phyloP scores from a whole-genome alignment of 148 eudicot genomes.

The Vaccinium corymbosum region DNA sequence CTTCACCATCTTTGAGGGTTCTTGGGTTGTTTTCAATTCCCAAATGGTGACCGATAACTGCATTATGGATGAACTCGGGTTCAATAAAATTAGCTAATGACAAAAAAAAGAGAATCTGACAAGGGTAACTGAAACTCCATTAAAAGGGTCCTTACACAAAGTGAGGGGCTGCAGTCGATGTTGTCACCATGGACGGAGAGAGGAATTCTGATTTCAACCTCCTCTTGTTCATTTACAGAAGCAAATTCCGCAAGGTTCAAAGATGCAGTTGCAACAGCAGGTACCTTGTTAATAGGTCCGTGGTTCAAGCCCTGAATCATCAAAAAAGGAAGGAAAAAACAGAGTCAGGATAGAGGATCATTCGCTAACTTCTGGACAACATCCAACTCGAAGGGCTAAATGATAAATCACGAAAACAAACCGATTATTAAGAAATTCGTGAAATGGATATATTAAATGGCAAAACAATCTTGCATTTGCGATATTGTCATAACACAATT shows the following conservation, averaged over 20 bases:
- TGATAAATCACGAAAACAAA: no score
- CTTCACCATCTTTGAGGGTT: conserved; percentile 31
- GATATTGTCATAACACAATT: background rate
- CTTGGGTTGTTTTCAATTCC: conserved; percentile 37
- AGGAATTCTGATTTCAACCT: conserved; percentile 43
- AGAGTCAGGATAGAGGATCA: background rate
- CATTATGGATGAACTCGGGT: conserved; percentile 9
- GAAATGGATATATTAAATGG: no score
- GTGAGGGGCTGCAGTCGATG: conserved; percentile 36
- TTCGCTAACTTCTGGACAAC: background rate
- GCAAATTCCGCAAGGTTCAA: conserved; percentile 59
- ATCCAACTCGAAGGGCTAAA: background rate
- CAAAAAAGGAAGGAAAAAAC: background rate
- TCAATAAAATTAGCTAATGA: background rate
- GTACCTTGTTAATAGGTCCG: conserved; percentile 31
- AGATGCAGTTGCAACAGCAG: conserved; percentile 38
- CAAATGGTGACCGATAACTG: conserved; percentile 48
- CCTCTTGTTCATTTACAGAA: conserved; percentile 37
- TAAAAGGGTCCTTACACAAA: conserved; percentile 41
- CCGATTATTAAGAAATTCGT: background rate
- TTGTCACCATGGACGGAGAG: conserved; percentile 24
- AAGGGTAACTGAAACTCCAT: conserved; percentile 3
- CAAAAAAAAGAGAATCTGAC: background rate
- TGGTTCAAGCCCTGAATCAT: conserved; percentile 36
- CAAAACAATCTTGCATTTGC: background rate